Base-by-base conservation (phyloP, 768 basidiomycete species). In the Suillus bovinus region DNA sequence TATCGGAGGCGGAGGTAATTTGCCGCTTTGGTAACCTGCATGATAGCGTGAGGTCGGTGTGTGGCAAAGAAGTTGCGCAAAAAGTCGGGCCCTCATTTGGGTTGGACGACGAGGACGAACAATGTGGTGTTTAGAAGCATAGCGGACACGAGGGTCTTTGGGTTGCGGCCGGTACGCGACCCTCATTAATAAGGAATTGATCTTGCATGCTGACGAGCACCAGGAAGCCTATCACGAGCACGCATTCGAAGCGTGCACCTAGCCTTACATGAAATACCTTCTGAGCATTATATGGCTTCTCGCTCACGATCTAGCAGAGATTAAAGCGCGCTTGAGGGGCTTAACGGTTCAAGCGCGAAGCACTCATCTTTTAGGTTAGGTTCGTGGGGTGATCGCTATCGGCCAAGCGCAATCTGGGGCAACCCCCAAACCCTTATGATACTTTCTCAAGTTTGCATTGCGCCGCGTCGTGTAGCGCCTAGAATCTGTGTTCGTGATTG, bases 31-130 rank as follows among this genome's bases (percentile, higher is more conserved):
- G 81, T 9, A 79, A 84, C 65, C 66, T 80, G 5, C 74, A 72
- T 22, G 70, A 72, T 17, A 73, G 78, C 6, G 68, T 85, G 34
- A 70, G 70, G 59, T 68, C 74, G 22, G 71, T 88, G 6, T 81
- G 83, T 58, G 86, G 83, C 0, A 72, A 80, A 4, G 78, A 81
- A 24, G 69, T 84, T 10, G 78, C 74, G 1, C 65, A 76, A 42
- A 76, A 78, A 69, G 75, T 87, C 62, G 79, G 81, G 59, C 77
- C 80, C n/a, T 71, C 89, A 16, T 86, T 88, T 90, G 84, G 89
- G 41, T 67, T 91, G 61, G 81, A 88, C 70, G 73, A 77, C 42
- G 86, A 93, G 73, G 86, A 88, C 2, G 87, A 90, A 69, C 67
- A 86, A 29, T 75, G 80, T 22, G 83, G 83, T 0, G 69, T 68